Evolutionary conservation across 805 yeast species (phyloP), one percentile per base, ranked within the genome.

Genomic region (Soucietia sequanensis): DNA sequence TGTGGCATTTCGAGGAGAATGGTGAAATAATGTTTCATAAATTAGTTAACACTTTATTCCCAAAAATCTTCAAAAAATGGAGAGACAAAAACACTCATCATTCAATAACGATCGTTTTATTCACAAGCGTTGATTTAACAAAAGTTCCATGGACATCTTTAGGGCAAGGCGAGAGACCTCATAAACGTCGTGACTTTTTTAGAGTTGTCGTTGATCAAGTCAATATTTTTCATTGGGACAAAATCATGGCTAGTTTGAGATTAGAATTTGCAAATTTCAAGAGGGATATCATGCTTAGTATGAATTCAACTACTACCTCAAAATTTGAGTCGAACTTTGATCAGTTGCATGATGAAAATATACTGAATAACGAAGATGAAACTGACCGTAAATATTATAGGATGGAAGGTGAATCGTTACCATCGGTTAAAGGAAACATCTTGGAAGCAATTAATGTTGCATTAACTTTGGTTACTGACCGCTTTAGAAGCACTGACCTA

Each of bases 1-100:
- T 93, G 97, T 93, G 97, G 95, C 88, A 89, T 56, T 93, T 93
- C 58, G 98, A 93, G 59, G 96, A 90, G 52, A 84, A 84, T 45
- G 99, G 99, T 2, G 97, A 91, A 52, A 84, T 90, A 35, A 77
- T 88, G 76, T 91, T 91, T 56, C 91, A 90, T 56, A 87, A 89
- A 58, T 77, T 93, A 47, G 88, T 93, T 30, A 90, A 91, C 55
- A 84, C 95, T n/a, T 68, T 91, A 33, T 80, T 93, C 35, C 99
- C 99, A 0, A 83, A 81, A 39, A 81, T 91, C 23, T 88, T 93
- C 56, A 81, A 81, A 47, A 74, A 81, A 39, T 93, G 98, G 98
- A 75, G 88, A 43, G 82, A 81, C 22, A 73, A 80, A 39, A 91
- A 85, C 14, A 84, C 96, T 1, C 95, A 90, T 51, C 99, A 93